Base-by-base conservation (phyloP, 495 filamentous ascomycete species). In the Penicillium desertorum region DNA sequence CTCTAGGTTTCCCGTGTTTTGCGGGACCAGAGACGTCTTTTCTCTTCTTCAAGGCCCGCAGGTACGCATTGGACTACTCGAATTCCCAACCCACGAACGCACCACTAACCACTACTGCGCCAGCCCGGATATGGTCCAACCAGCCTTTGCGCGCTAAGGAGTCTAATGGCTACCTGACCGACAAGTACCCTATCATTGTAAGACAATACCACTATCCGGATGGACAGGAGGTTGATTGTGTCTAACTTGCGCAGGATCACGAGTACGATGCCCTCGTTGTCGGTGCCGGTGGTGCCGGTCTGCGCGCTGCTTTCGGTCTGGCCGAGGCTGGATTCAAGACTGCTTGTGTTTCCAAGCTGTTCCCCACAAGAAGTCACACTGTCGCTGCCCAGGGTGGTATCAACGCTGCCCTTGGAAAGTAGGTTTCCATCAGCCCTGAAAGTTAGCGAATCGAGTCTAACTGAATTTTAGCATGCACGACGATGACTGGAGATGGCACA, bases 401-500 rank as follows among this genome's bases (percentile, higher is more conserved):
- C 79, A 96, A 96, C 76, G 93, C 93, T 62, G 93, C 93, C 45
- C 84, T 98, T 62, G 93, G 93, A 75, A 98, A 98, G 77, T 81
- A 75, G 37, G 79, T 74, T 57, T 12, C 23, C 25, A 25, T 20
- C 37, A 39, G 36, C 5, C 17, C 36, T n/a, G 43, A 37, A 32
- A 7, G 51, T 23, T 23, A 51, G 37, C 39, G 49, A 55, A 20
- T 54, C 19, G 45, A 32, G 58, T 48, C 61, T 69, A 58, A 69
- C 42, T 42, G 44, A n/a, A 14, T 41, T 64, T 57, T 62, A 85
- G 82, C 73, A 89, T 90, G 86, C 86, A 88, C 73, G 76, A 84
- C 70, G 93, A 98, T 73, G 93, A 98, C 80, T 98, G 93, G 93
- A 87, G 93, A 75, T 97, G 93, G 93, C 93, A 98, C 80, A 97